Evolutionary conservation across 345 rosid genomes (phyloP).

Genomic region (Syzygium aqueum): DNA sequence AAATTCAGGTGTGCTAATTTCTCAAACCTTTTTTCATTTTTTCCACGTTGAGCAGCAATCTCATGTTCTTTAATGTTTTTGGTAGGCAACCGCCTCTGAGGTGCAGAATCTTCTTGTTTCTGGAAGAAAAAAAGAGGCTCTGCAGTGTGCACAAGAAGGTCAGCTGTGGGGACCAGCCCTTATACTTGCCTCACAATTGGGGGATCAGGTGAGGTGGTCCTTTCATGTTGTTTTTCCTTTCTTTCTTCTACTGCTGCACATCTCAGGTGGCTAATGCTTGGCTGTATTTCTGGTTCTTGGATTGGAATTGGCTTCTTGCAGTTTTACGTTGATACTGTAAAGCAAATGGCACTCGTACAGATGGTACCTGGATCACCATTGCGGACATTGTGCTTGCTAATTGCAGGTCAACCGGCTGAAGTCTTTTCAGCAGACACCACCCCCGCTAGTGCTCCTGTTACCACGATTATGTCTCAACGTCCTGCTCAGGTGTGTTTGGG

Average conservation of each 20-base stretch:
- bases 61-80: neutral
- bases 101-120: slow-evolving; percentile 92
- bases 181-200: slow-evolving; percentile 91
- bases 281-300: neutral
- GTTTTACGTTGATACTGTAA: slow-evolving; percentile 91
- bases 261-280: neutral
- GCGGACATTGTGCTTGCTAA: slow-evolving; percentile 91
- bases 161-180: slow-evolving; percentile 99
- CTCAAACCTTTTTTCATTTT: neutral
- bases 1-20: slow-evolving; percentile 51
- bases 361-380: slow-evolving; percentile 91
- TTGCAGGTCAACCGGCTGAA: slow-evolving; percentile 96
- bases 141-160: slow-evolving; percentile 84
- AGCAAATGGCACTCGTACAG: slow-evolving; percentile 93
- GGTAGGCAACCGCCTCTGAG: slow-evolving; percentile 83
- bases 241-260: neutral
- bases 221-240: neutral
- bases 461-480: slow-evolving; percentile 27
- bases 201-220: slow-evolving; percentile 63
- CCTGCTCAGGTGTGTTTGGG: slow-evolving; percentile 41
- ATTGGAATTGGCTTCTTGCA: slow-evolving; percentile 23
- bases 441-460: slow-evolving; percentile 24
- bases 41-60: neutral
- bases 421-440: slow-evolving; percentile 50
- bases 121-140: slow-evolving; percentile 84